Evolutionary conservation across 2,329 filamentous ascomycete species (phyloP), one percentile per base, ranked within the genome.

Genomic region (Xylaria sp.): DNA sequence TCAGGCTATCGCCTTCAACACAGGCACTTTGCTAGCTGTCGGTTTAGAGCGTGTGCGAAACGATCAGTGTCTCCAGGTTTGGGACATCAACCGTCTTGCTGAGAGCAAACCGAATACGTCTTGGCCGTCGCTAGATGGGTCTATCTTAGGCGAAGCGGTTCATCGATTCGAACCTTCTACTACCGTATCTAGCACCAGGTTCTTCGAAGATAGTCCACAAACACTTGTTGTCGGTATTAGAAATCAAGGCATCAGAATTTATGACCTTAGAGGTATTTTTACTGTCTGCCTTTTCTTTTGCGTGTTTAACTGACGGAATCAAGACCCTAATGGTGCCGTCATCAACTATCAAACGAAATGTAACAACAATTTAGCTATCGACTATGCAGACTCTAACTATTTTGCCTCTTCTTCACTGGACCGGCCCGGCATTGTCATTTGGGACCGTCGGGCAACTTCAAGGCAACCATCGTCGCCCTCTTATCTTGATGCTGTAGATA

Each of bases 21-120:
- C 88, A 3, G 85, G 84, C 5, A 90, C 91, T 20, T 84, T 92
- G 65, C 82, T 97, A 60, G 93, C 93, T 10, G 92, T 94, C 33
- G 93, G 92, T 1, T 83, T 96, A 60, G 93, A 96, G 75, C 87
- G 92, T 73, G 92, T 94, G 28, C 88, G 93, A 38, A 94, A 93
- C 79, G 93, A 96, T 76, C 88, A 91, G 71, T 94, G 92, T 74
- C 84, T 97, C 58, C 93, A 95, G 74, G 90, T 96, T 36, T 96
- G 92, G 87, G 92, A 97, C 78, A 85, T 94, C 63, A 90, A 88
- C 73, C 87, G 88, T 46, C 83, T 89, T 57, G 86, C 84, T 23
- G 83, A 79, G 51, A 81, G 85, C 78, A 84, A 84, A 73, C 77
- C 82, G 40, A 80, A 78, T 17, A 78, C 79, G 23, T 80, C 80